Percentiles rank a stretch among this genome's conserved stretches.
phyloP scores from a whole-genome alignment of 208 protist genomes.

The Herpetomonas tarakana region DNA sequence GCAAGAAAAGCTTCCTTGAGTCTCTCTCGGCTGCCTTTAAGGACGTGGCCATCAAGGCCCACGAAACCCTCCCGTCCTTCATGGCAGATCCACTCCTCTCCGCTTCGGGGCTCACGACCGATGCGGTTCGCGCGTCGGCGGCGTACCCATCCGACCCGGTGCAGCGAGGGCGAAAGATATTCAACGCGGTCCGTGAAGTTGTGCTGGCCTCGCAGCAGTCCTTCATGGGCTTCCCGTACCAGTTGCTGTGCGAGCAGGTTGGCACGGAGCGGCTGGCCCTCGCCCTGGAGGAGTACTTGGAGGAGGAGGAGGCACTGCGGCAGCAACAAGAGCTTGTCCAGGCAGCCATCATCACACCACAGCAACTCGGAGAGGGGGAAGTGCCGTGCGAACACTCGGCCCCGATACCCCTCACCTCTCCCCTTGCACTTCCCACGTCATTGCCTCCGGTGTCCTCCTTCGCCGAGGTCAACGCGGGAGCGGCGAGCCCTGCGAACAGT shows the following conservation, averaged over 20 bases:
- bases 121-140: constrained; percentile 14
- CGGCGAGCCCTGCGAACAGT: background rate
- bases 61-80: constrained; percentile 26
- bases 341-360: no score
- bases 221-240: constrained; percentile 65
- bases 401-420: background rate
- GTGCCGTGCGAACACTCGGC: background rate
- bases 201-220: constrained; percentile 64
- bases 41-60: constrained; percentile 20
- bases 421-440: background rate
- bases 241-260: constrained; percentile 59
- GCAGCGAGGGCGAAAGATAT: constrained; percentile 32
- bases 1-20: constrained; percentile 22
- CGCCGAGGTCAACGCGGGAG: background rate
- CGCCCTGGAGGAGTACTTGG: constrained; percentile 29
- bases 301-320: constrained; percentile 11
- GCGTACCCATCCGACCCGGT: constrained; percentile 32
- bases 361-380: no score
- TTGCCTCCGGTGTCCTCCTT: background rate
- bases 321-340: background rate
- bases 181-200: constrained; percentile 40
- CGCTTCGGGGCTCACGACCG: constrained; percentile 16
- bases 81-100: constrained; percentile 30
- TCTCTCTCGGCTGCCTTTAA: constrained; percentile 20
- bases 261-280: constrained; percentile 38